A percentile compares a stretch with the other conserved stretches of the same genome.
These are phyloP conservation scores for Stephania japonica DNA, from an alignment of 164 flowering plant species.

Conservation along the genomic window DNA sequence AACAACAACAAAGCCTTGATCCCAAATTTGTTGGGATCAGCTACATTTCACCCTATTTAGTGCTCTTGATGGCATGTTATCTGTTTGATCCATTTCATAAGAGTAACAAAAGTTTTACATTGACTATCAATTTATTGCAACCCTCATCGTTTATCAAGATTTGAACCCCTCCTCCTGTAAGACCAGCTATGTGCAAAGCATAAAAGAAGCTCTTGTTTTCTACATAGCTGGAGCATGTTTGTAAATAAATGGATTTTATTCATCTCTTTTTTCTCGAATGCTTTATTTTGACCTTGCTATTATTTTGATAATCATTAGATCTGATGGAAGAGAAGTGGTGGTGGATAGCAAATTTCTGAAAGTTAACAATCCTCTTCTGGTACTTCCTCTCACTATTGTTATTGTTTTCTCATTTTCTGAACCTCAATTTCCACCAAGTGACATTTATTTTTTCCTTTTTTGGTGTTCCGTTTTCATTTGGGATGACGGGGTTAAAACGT, in stretches of 20 bases:
- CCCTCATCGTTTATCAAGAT: too few relatives aligned
- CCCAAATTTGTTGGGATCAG: too few relatives aligned
- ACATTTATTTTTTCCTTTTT: neutral
- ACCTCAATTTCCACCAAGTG: neutral
- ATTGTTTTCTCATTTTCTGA: neutral
- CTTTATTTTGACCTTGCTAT: constrained; percentile 2
- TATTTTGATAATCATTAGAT: constrained; percentile 31
- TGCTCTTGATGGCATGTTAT: too few relatives aligned
- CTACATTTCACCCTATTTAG: too few relatives aligned
- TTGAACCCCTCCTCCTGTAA: too few relatives aligned
- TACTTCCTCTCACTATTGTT: constrained; percentile 14
- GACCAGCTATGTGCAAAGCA: too few relatives aligned
- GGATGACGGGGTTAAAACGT: neutral
- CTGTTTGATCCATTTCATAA: too few relatives aligned
- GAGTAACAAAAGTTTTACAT: too few relatives aligned
- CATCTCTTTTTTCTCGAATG: neutral
- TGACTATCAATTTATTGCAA: too few relatives aligned
- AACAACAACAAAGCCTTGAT: too few relatives aligned
- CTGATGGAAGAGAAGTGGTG: constrained; percentile 72
- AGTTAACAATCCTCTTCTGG: constrained; percentile 69
- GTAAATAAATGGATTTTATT: neutral
- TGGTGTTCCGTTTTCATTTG: too few relatives aligned
- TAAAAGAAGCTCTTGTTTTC: too few relatives aligned
- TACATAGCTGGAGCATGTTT: neutral
- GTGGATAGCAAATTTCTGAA: constrained; percentile 74